phyloP scores from a whole-genome alignment of 2,329 filamentous ascomycete genomes.

The Colletotrichum scovillei region DNA sequence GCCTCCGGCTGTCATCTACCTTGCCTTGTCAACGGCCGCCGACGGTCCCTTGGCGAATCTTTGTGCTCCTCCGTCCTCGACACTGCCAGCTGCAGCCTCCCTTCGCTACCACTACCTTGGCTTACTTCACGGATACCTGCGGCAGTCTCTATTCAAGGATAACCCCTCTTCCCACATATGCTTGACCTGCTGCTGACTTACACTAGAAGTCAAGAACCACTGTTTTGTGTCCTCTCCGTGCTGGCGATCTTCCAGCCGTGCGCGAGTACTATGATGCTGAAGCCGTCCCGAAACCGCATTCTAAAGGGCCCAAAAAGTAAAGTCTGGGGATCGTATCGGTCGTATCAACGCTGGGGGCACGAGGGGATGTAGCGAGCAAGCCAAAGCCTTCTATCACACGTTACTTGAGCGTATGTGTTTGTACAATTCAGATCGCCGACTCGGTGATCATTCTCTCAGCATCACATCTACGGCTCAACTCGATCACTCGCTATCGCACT shows the following conservation, averaged over 20 bases:
- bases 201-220: not conserved
- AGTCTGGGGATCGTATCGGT: not conserved
- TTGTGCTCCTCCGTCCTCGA: not conserved
- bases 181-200: not conserved
- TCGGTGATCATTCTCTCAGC: not conserved
- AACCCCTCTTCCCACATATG: not conserved
- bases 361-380: not conserved
- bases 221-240: not conserved
- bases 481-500: not conserved
- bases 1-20: not conserved
- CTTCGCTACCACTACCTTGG: not conserved
- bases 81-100: not conserved
- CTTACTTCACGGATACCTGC: not conserved
- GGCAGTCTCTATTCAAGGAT: not conserved
- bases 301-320: not conserved
- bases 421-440: not conserved
- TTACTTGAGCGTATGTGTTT: conserved; percentile 1
- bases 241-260: not conserved
- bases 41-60: not conserved
- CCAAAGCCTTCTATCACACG: not conserved
- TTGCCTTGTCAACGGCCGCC: not conserved
- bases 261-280: not conserved
- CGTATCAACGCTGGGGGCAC: not conserved
- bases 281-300: not conserved
- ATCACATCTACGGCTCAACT: not conserved